Evolutionary conservation across 257 asterid genomes (phyloP), one percentile per base, ranked within the genome.

Genomic region (Solanum chiquidenum): DNA sequence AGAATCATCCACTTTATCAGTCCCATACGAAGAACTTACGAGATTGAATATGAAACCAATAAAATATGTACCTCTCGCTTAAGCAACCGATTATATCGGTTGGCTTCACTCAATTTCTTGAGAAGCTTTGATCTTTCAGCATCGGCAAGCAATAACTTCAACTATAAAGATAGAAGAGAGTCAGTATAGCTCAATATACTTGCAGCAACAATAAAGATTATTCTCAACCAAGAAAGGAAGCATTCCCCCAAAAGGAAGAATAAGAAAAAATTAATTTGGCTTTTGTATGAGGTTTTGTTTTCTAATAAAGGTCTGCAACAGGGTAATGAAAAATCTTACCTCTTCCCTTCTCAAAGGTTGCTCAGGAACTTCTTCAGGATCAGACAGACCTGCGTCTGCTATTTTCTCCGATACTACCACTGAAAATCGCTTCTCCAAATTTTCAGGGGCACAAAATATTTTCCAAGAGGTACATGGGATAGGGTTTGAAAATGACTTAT

Each of bases 41-140:
- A 87, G 86, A 80, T 83, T 14, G 60, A 33, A 33, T 23, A 10
- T 40, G 71, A 74, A 7, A 71, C 8, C 20, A 44, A 34, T 13
- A 42, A 73, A 90, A 87, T 77, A 49, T 29, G 21, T 82, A 97
- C 99, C 98, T 97, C 95, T 79, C 98, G 97, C 92, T 95, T 95
- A 77, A 95, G 93, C 87, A 92, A 90, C 86, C 99, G 91, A 72
- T 95, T 95, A 71, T 93, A 93, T 85, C 94, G 96, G 90, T 97
- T 97, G 64, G 99, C 99, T 91, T 97, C 99, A 84, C 99, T 94
- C 85, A 97, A 90, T 93, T 95, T 97, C 93, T 91, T 94, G 83
- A 92, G 86, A 58, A 97, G 94, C 87, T 93, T 90, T 44, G 95
- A 83, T 91, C 99, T 94, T 88, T 95, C 95, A 38, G 99, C 92